These are phyloP conservation scores for Metarhizium humberi DNA, from an alignment of 2,329 filamentous ascomycete species.

Conservation along the genomic window DNA sequence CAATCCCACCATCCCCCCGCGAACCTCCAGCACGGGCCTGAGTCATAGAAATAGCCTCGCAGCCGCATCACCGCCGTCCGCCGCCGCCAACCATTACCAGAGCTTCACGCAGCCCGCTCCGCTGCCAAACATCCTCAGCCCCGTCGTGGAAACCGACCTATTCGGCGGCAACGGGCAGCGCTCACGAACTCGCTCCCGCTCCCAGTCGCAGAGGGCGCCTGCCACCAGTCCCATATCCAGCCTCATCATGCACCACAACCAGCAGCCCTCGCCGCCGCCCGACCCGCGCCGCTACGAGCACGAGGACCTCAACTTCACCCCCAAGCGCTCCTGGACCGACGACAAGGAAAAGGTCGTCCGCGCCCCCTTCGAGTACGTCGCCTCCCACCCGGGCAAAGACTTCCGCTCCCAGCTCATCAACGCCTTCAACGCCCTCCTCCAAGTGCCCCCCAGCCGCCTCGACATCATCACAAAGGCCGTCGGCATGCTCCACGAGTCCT, in stretches of 20 bases:
- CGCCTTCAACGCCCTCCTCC: constrained; percentile 73
- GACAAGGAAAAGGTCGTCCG: constrained; percentile 71
- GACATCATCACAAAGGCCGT: constrained; percentile 70
- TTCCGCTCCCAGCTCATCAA: constrained; percentile 71
- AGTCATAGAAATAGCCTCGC: constrained; percentile 15
- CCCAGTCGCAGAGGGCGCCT: background rate
- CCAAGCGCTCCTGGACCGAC: constrained; percentile 51
- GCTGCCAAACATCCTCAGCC: constrained; percentile 28
- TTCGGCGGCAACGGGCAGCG: constrained; percentile 26
- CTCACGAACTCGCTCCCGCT: background rate
- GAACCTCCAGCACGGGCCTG: constrained; percentile 48
- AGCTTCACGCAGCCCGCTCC: constrained; percentile 7
- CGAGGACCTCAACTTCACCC: constrained; percentile 44
- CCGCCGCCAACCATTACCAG: background rate
- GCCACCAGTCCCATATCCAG: background rate
- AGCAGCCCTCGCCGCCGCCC: constrained; percentile 27
- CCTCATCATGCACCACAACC: constrained; percentile 20
- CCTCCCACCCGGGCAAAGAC: constrained; percentile 73
- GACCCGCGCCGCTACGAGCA: constrained; percentile 44
- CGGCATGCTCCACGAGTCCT: constrained; percentile 79
- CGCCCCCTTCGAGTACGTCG: constrained; percentile 74
- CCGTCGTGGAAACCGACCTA: constrained; percentile 55
- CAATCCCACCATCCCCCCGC: constrained; percentile 54
- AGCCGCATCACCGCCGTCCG: background rate
- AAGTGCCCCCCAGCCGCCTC: constrained; percentile 61